Evolutionary conservation across 805 yeast genomes (phyloP).

Genomic region (Ogataea nonfermentans): DNA sequence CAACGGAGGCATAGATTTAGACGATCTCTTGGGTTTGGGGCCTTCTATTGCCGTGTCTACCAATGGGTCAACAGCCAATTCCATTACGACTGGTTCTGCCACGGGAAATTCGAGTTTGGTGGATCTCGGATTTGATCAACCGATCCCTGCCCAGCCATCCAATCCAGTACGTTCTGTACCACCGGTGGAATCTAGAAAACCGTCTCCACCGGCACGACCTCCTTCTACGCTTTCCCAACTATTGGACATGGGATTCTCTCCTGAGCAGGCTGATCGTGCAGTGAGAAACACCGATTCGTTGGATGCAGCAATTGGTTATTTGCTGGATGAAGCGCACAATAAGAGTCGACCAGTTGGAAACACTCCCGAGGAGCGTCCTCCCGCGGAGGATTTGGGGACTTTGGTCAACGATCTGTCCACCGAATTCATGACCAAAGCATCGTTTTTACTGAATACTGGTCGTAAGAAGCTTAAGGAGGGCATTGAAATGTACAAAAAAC

Average conservation of each 20-base stretch:
- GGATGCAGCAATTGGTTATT: constrained; percentile 60
- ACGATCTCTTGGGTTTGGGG: constrained; percentile 4
- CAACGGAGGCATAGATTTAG: not conserved
- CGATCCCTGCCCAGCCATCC: not conserved
- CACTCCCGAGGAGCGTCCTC: constrained; percentile 1
- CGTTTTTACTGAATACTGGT: constrained; percentile 56
- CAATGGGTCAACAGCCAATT: not conserved
- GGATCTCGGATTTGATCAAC: not conserved
- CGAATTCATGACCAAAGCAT: constrained; percentile 59
- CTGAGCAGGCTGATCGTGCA: constrained; percentile 59
- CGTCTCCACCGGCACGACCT: not conserved
- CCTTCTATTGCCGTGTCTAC: not conserved
- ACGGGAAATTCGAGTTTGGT: constrained; percentile 1
- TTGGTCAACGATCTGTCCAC: constrained; percentile 52
- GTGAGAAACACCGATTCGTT: constrained; percentile 48
- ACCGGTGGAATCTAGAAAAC: not conserved
- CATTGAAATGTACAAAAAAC: constrained; percentile 52
- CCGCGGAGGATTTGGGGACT: constrained; percentile 36
- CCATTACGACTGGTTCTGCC: not conserved
- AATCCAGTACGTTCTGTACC: not conserved
- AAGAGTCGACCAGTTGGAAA: constrained; percentile 16
- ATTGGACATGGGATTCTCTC: constrained; percentile 76
- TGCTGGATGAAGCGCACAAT: constrained; percentile 60
- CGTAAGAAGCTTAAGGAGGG: constrained; percentile 60
- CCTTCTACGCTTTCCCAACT: constrained; percentile 52